Evolutionary conservation across 495 filamentous ascomycete genomes (phyloP), one percentile per base, ranked within the genome.

Genomic region (Penicillium egyptiacum): DNA sequence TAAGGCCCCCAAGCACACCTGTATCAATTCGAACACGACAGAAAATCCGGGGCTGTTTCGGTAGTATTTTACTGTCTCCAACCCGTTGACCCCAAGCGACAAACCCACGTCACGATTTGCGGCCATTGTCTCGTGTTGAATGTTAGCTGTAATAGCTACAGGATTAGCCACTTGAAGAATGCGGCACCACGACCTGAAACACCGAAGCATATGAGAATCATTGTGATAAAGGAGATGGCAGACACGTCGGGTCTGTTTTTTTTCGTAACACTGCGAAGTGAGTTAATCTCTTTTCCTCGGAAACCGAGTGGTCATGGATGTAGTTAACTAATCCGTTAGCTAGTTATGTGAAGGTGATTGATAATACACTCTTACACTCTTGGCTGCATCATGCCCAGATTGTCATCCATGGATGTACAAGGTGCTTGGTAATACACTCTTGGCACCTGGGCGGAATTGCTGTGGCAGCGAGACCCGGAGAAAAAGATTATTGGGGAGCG

Each of bases 81-180:
- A 23, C 8, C 71, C 74, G 25, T 75, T 73, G 20, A 75, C 54
- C 2, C 68, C 74, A 7, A 76, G 51, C 5, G 50, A 41, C 3
- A 70, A 3, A 1, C 43, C 45, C 1, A 52, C 31, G 49, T 59
- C 65, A 45, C 17, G 63, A 50, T 70, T 61, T 5, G 74, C 68
- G 0, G 63, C 62, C 71, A 75, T 77, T 47, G 73, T 74, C 2
- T 70, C 42, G 54, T 79, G 70, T 11, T 58, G 39, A 25, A 42
- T 14, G 25, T 6, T n/a, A 53, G 37, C 10, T 31, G 37, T 10
- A 43, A 20, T 20, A 53, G n/a, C n/a, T n/a, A 5, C 10, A 43
- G n/a, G 9, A 5, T 11, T 40, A 11, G 26, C 9, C 50, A 53
- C 44, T 0, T 11, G 17, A 12, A 19, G 3, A 19, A 17, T 52